A percentile compares a stretch with the other conserved stretches of the same genome.
These are phyloP conservation scores for Phytophthora capsici DNA, from an alignment of 352 stramenopile genomes.

Conservation along the genomic window DNA sequence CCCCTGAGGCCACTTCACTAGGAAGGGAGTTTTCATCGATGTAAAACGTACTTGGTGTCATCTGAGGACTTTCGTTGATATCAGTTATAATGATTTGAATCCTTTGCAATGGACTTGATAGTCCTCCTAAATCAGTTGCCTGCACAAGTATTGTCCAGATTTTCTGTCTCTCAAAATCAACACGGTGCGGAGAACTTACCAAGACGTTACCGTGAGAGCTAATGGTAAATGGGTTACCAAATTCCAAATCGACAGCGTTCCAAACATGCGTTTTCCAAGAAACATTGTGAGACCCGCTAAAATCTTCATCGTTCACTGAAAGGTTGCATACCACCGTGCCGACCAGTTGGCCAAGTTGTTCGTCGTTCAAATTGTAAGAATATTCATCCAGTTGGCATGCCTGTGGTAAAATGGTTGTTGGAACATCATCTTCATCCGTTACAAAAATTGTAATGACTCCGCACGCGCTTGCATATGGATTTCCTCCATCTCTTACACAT, in stretches of 20 bases:
- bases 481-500: slow-evolving; percentile 28
- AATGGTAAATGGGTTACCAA: slow-evolving; percentile 20
- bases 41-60: slow-evolving; percentile 20
- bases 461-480: slow-evolving; percentile 17
- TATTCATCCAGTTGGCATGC: slow-evolving; percentile 24
- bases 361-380: slow-evolving; percentile 25
- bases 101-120: slow-evolving; percentile 17
- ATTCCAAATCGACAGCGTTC: slow-evolving; percentile 12
- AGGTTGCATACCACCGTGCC: slow-evolving; percentile 24
- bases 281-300: slow-evolving; percentile 4
- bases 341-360: slow-evolving; percentile 16
- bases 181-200: slow-evolving; percentile 11
- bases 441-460: slow-evolving; percentile 10
- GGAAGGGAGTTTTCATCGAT: slow-evolving; percentile 30
- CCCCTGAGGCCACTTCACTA: slow-evolving; percentile 9
- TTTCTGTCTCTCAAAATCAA: slow-evolving; percentile 27
- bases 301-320: slow-evolving; percentile 27
- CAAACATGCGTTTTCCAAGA: slow-evolving; percentile 31
- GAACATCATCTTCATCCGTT: slow-evolving; percentile 29
- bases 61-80: slow-evolving; percentile 28
- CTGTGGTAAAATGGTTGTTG: slow-evolving; percentile 18
- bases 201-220: slow-evolving; percentile 21
- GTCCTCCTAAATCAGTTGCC: slow-evolving; percentile 26
- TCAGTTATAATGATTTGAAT: slow-evolving; percentile 26
- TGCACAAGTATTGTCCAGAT: slow-evolving; percentile 21